Percentiles rank a stretch among this genome's conserved stretches.
These are phyloP conservation scores for Diaporthe sp. DNA, from an alignment of 2,329 filamentous ascomycete genomes.

Conservation along the genomic window DNA sequence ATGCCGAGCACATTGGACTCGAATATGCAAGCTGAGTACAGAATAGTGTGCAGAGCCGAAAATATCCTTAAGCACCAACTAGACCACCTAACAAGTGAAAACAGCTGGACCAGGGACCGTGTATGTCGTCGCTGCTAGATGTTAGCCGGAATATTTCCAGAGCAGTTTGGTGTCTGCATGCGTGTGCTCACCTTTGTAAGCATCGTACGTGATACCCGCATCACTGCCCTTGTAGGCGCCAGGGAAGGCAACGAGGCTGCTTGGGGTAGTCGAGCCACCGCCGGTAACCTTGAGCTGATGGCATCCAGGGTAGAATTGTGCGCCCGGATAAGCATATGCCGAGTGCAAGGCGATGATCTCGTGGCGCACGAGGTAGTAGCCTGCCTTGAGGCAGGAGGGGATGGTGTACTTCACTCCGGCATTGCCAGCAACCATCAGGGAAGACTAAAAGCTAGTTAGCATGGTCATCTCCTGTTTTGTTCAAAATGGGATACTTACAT, in stretches of 20 bases:
- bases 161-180: background rate
- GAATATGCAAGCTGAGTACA: background rate
- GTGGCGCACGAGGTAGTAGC: conserved; percentile 71
- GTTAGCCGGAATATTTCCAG: background rate
- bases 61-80: background rate
- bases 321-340: conserved; percentile 62
- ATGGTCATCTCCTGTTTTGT: background rate
- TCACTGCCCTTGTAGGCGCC: conserved; percentile 65
- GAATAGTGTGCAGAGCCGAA: background rate
- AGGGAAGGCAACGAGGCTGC: conserved; percentile 63
- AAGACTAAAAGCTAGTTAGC: conserved; percentile 43
- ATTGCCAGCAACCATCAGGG: conserved; percentile 59
- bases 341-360: conserved; percentile 69
- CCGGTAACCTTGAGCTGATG: conserved; percentile 69
- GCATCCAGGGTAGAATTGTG: conserved; percentile 70
- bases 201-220: conserved; percentile 65
- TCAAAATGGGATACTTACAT: conserved; percentile 46
- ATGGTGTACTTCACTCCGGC: conserved; percentile 65
- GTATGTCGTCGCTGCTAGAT: conserved; percentile 53
- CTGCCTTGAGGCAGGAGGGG: conserved; percentile 63
- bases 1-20: background rate
- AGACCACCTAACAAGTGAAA: conserved; percentile 58
- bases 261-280: conserved; percentile 58
- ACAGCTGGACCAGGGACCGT: conserved; percentile 62
- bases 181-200: conserved; percentile 60